These are phyloP conservation scores for Blastocystis sp. DNA, from an alignment of 352 stramenopile species.

Conservation along the genomic window DNA sequence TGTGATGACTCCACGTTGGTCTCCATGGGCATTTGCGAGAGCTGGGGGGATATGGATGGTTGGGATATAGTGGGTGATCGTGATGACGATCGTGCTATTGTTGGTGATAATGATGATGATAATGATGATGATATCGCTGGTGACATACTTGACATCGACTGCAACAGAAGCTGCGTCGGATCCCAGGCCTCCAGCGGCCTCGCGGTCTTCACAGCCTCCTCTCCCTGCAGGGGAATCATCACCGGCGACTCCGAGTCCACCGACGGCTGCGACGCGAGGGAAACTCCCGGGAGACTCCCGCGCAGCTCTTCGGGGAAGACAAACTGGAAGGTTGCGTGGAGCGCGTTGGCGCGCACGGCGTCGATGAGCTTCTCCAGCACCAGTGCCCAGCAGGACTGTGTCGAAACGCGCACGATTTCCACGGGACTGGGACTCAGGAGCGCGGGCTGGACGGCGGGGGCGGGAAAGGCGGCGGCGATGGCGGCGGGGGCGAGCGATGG, in stretches of 20 bases:
- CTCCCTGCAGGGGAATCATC: neutral
- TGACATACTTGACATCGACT: neutral
- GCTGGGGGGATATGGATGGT: too few species aligned
- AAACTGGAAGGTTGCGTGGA: neutral
- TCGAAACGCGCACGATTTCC: neutral
- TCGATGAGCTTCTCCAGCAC: conserved; percentile 19
- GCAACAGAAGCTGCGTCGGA: neutral
- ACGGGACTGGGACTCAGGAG: neutral
- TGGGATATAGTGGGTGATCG: too few species aligned
- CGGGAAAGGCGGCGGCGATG: neutral
- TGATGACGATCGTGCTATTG: too few species aligned
- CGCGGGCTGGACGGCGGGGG: neutral
- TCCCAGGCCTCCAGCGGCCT: too few species aligned
- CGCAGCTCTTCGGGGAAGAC: neutral
- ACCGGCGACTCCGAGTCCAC: neutral
- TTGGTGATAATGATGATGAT: too few species aligned
- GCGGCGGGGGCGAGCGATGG: neutral
- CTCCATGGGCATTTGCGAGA: too few species aligned
- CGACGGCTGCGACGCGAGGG: neutral
- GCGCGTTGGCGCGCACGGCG: neutral
- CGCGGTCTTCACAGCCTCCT: too few species aligned
- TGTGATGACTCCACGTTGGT: too few species aligned
- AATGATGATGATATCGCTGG: neutral
- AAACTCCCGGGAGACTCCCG: neutral
- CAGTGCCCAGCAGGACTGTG: neutral